A percentile compares a stretch with the other conserved stretches of the same genome.
Evolutionary conservation across 78 protist genomes (phyloP).

Genomic region (Mantamonas sphyraenae): DNA sequence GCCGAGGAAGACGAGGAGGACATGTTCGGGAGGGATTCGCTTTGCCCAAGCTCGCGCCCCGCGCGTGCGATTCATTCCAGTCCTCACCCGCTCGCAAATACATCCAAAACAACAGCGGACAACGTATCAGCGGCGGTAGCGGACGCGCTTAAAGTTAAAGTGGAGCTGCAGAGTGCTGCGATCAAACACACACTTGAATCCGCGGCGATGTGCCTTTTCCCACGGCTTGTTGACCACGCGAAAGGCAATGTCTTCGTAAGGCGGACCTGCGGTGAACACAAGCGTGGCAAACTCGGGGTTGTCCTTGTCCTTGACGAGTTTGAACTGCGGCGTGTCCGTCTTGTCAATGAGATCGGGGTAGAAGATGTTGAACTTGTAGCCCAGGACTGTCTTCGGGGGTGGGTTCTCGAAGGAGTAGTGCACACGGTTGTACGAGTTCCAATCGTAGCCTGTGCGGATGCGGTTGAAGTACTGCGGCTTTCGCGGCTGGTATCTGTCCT

Average conservation of each 20-base stretch:
- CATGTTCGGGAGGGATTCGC: no score
- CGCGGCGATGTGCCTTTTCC: constrained; percentile 69
- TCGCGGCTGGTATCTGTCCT: constrained; percentile 83
- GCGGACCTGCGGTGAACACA: constrained; percentile 91
- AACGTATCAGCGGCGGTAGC: constrained; percentile 80
- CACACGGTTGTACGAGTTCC: constrained; percentile 89
- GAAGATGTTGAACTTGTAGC: constrained; percentile 96
- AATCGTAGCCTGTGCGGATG: constrained; percentile 88
- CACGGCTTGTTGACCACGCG: constrained; percentile 75
- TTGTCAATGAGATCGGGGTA: constrained; percentile 92
- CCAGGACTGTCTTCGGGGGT: constrained; percentile 96
- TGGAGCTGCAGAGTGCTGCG: constrained; percentile 83
- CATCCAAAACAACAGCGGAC: not conserved
- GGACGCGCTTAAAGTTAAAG: constrained; percentile 83
- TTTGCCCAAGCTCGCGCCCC: no score
- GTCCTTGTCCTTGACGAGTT: constrained; percentile 13
- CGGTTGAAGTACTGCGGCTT: constrained; percentile 92
- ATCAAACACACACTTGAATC: constrained; percentile 75
- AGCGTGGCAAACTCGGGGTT: constrained; percentile 53
- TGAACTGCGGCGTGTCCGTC: constrained; percentile 61
- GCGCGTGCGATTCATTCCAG: not conserved
- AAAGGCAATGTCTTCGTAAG: constrained; percentile 97
- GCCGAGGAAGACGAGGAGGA: no score
- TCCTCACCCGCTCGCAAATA: not conserved
- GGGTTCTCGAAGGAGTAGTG: constrained; percentile 97